Evolutionary conservation across 163 green algal genomes (phyloP), one percentile per base, ranked within the genome.

Genomic region (Scenedesmus sp.): DNA sequence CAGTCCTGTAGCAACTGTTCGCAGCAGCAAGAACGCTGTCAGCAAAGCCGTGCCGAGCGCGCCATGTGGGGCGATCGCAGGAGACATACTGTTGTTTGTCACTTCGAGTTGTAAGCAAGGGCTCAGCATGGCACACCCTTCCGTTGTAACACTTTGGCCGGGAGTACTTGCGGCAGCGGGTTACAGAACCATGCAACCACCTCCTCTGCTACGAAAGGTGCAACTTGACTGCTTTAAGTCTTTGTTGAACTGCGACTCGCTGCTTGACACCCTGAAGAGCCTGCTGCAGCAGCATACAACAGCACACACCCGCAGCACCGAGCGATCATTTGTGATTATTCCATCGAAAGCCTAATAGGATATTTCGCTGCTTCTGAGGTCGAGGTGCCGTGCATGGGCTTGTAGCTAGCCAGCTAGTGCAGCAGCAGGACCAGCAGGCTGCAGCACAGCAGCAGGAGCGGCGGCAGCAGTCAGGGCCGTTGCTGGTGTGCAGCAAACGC

Each of bases 81-180:
- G 2, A 9, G 66, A 26, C 18, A 0, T 76, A 26, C 66, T 0
- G 4, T 34, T 76, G 15, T 7, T 4, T 26, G 66, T 64, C 59
- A 10, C 59, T 64, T 64, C 2, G 9, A 64, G 8, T 64, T 8
- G 23, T 79, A 2, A 79, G 70, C 70, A 52, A 79, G 70, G 23
- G 59, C 70, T 79, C 1, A 79, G 70, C 70, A 52, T 52, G 70
- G 23, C 23, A 79, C 70, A 23, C 23, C 20, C 70, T 52, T 79
- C 70, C 70, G 70, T 79, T 79, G 70, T 79, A 79, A 79, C 70
- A 79, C 13, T 6, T 79, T 79, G 70, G 70, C 70, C 34, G 20
- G 70, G 46, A 79, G 5, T 52, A 16, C 7, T 79, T 79, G 70
- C 23, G 70, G 23, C 70, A 52, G 20, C 70, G 13, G 70, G 23